Evolutionary conservation across 371 early-diverging fungal species (phyloP).

Genomic region (Haplosporangium sp.): DNA sequence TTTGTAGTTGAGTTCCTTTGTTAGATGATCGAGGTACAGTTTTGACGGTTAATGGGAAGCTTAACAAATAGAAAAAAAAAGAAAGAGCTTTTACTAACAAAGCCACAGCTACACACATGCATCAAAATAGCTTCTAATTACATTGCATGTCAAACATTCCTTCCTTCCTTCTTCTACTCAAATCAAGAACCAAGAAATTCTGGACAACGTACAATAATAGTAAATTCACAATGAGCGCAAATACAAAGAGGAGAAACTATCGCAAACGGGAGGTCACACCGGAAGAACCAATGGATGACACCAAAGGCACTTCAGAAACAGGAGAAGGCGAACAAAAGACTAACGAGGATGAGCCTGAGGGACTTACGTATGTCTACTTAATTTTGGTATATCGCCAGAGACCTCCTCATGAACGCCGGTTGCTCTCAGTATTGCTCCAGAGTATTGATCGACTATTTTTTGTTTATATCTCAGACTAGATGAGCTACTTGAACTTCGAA

Average conservation of each 20-base stretch:
- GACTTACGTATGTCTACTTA: conserved; percentile 32
- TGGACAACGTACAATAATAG: neutral
- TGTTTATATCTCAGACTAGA: conserved; percentile 54
- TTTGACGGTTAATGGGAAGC: neutral
- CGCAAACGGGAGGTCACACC: conserved; percentile 49
- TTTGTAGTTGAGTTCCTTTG: neutral
- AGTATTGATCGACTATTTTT: neutral
- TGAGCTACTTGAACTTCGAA: conserved; percentile 74
- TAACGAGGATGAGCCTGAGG: conserved; percentile 37
- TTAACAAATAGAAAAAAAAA: neutral
- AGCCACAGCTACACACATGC: neutral
- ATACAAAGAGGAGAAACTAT: conserved; percentile 44
- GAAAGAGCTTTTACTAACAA: neutral
- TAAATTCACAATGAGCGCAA: conserved; percentile 12
- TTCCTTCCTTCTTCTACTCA: neutral
- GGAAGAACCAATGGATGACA: conserved; percentile 15
- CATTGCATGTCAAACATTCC: neutral
- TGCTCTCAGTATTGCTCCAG: no score
- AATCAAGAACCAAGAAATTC: neutral
- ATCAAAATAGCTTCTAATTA: neutral
- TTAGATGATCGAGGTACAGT: neutral
- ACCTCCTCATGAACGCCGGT: neutral
- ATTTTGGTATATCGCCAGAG: neutral
- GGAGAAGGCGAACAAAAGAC: conserved; percentile 3
- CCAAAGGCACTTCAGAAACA: conserved; percentile 6